Evolutionary conservation across 176 grass and related monocot genomes (phyloP), one percentile per base, ranked within the genome.

Genomic region (Canna indica): DNA sequence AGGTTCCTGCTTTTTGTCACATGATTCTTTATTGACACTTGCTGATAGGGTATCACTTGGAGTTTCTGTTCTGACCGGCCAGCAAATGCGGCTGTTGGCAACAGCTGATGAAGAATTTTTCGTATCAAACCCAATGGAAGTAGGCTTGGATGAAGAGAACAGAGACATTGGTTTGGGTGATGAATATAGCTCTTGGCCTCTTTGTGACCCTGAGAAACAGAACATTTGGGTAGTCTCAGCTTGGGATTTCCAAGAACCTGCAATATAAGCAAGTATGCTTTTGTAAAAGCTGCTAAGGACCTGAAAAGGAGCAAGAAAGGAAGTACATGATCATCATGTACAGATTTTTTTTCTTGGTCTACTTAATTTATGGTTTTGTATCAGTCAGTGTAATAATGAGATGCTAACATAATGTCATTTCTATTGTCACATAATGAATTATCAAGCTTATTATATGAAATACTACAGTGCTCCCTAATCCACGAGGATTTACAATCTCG

Each of bases 181-280:
- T 78, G 78, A 61, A 78, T 85, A 87, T n/a, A 85, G 69, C n/a
- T 79, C 77, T 54, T 36, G 84, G 64, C 35, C 65, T 0, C 47
- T 67, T 76, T 84, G 89, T 32, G 75, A 77, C 48, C 80, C 90
- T 13, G 73, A 74, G 83, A 93, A 93, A 59, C 86, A 93, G 46
- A 90, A 83, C 26, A 84, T 82, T 50, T 83, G 84, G 39, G 69
- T 5, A 65, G 64, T 47, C 36, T 99, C 86, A 29, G 67, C 47
- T 39, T 75, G 89, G 36, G 84, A 77, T 81, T 91, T 93, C 94
- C 94, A 90, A 36, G 77, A 64, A 80, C 94, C 94, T 99, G 81
- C 42, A 4, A 70, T 20, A 81, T 1, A 1, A 70, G 44, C 5
- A 70, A 33, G 0, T 8, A 69, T 73, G 25, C 56, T 42, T 15